Conservation (phyloP, 805 yeast species). For the Starmerella davenportii region DNA sequence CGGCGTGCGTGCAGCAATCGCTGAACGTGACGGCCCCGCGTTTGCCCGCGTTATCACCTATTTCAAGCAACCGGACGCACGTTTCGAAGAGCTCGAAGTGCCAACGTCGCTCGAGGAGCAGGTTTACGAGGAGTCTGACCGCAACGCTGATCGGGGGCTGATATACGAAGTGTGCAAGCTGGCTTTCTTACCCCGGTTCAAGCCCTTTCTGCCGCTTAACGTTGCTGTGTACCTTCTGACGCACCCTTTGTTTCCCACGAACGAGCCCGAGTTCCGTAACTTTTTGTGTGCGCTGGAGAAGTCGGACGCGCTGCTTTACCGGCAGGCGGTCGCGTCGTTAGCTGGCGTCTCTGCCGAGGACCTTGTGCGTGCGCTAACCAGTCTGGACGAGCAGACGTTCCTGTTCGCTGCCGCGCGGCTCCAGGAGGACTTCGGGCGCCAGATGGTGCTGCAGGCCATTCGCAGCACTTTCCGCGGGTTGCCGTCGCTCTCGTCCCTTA, state of each 20-base stretch:
- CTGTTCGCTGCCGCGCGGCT: constrained; percentile 51
- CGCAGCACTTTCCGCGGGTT: constrained; percentile 16
- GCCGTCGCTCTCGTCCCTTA: constrained; percentile 14
- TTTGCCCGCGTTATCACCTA: constrained; percentile 13
- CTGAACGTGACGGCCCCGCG: constrained; percentile 14
- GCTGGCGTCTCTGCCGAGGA: constrained; percentile 49
- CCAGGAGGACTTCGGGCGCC: constrained; percentile 43
- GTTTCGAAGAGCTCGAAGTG: constrained; percentile 8
- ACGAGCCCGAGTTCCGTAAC: constrained; percentile 26
- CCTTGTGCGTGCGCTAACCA: constrained; percentile 41
- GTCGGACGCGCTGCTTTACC: constrained; percentile 41
- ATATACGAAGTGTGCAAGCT: constrained; percentile 30
- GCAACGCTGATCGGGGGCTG: constrained; percentile 43
- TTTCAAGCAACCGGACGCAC: constrained; percentile 7
- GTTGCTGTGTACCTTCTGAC: constrained; percentile 59
- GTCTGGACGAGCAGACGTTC: constrained; percentile 43
- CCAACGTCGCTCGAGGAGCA: constrained; percentile 20
- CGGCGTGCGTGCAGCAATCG: neutral
- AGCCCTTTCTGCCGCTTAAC: constrained; percentile 31
- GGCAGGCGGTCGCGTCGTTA: constrained; percentile 70
- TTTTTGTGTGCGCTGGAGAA: constrained; percentile 36
- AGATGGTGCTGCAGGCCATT: constrained; percentile 20
- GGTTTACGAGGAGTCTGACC: constrained; percentile 47
- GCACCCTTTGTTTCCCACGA: constrained; percentile 68
- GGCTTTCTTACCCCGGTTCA: constrained; percentile 22